Conservation (phyloP, 257 asterid genomes). For the Paraleonurus japonicus region DNA sequence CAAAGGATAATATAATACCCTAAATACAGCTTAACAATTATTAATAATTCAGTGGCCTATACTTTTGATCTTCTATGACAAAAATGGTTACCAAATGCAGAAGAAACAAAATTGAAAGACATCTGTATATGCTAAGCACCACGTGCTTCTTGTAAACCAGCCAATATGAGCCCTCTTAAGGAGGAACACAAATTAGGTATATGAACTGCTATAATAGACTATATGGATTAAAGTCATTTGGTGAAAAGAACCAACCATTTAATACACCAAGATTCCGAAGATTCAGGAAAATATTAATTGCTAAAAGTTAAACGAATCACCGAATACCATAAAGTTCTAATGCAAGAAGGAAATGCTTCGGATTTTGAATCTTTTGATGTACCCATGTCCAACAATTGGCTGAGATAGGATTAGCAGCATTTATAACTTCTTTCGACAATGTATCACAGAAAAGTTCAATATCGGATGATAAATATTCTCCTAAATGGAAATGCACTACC, state of each 20-base stretch:
- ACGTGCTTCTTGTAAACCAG: not conserved
- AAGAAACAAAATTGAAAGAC: not conserved
- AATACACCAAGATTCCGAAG: not conserved
- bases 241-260: not conserved
- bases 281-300: not conserved
- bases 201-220: not conserved
- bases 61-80: not conserved
- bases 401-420: not conserved
- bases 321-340: not conserved
- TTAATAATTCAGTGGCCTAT: not conserved
- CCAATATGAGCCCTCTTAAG: not conserved
- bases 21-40: not conserved
- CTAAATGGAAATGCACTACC: not conserved
- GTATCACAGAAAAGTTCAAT: not conserved
- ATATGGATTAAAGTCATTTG: conserved; percentile 13
- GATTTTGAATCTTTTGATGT: not conserved
- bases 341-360: not conserved
- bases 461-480: not conserved
- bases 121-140: not conserved
- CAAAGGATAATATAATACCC: not conserved
- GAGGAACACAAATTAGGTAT: not conserved
- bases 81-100: not conserved
- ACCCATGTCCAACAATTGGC: conserved; percentile 9
- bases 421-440: not conserved
- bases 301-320: not conserved